Percentiles rank a stretch among this genome's conserved stretches.
phyloP scores from a whole-genome alignment of 805 yeast species.

The Saturnispora halmiae region DNA sequence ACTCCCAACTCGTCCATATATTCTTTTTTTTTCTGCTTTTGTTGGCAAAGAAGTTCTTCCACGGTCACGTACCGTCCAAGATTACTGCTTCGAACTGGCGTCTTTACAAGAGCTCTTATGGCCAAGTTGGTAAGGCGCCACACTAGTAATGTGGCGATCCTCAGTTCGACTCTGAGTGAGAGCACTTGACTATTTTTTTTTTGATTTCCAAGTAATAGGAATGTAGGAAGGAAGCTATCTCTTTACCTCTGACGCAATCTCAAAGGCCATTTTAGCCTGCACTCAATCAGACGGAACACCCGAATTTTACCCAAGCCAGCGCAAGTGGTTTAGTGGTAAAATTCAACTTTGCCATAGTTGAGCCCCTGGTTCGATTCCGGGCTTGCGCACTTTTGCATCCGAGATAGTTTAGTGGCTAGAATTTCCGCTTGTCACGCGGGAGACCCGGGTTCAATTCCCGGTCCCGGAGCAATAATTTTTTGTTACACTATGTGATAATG shows the following conservation, averaged over 20 bases:
- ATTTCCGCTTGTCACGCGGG: slow-evolving; percentile 38
- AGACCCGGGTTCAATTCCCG: slow-evolving; percentile 38
- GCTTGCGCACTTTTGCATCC: slow-evolving; percentile 24
- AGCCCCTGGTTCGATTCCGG: slow-evolving; percentile 26
- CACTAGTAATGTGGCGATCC: slow-evolving; percentile 19
- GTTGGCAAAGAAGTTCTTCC: no score
- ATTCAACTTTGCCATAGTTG: slow-evolving; percentile 24
- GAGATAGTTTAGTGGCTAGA: slow-evolving; percentile 36
- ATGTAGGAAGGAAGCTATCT: neutral
- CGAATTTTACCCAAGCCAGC: slow-evolving; percentile 10
- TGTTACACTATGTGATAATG: neutral
- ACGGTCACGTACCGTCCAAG: no score
- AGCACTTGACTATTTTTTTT: slow-evolving; percentile 11
- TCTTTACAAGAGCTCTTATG: slow-evolving; percentile 17
- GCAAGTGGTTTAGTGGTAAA: slow-evolving; percentile 25
- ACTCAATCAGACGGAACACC: no score
- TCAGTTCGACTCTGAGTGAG: slow-evolving; percentile 18
- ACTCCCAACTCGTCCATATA: slow-evolving; percentile 64
- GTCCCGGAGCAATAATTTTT: slow-evolving; percentile 28
- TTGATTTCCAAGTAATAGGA: no score
- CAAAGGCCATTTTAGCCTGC: no score
- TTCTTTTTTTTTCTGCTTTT: neutral
- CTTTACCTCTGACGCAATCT: no score
- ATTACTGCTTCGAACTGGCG: no score
- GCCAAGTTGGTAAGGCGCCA: slow-evolving; percentile 19